Percentiles rank a stretch among this genome's conserved stretches.
Evolutionary conservation across 768 basidiomycete species (phyloP).

Genomic region (Gloeophyllum trabeum): DNA sequence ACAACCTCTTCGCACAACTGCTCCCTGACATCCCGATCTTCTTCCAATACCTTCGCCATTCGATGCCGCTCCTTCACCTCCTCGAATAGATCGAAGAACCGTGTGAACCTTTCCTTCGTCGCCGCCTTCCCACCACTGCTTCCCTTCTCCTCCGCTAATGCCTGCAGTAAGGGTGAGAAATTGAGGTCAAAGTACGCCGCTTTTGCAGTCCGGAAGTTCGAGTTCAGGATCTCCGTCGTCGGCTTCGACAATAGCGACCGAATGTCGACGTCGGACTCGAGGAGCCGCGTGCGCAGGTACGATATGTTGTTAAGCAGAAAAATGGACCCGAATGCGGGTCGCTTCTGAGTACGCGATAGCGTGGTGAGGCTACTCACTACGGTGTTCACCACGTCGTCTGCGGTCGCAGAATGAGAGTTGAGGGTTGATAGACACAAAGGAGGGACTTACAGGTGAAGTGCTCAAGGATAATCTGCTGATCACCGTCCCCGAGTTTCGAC

Average conservation of each 20-base stretch:
- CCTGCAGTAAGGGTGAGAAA: conserved; percentile 67
- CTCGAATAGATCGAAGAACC: conserved; percentile 73
- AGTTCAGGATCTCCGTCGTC: conserved; percentile 50
- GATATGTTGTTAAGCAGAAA: conserved; percentile 76
- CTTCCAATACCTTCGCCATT: conserved; percentile 56
- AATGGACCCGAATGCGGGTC: conserved; percentile 59
- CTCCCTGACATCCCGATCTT: conserved; percentile 49
- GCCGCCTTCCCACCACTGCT: conserved; percentile 41
- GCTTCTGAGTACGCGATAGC: conserved; percentile 46
- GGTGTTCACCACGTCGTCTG: conserved; percentile 71
- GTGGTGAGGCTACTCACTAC: conserved; percentile 47
- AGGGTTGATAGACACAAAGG: background rate
- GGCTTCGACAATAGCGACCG: conserved; percentile 45
- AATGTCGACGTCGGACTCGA: conserved; percentile 35
- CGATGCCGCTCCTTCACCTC: conserved; percentile 71
- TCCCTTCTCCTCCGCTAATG: conserved; percentile 35
- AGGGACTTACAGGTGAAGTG: conserved; percentile 58
- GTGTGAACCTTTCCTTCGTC: conserved; percentile 73
- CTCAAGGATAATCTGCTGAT: conserved; percentile 53
- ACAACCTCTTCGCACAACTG: conserved; percentile 63
- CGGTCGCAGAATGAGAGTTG: background rate
- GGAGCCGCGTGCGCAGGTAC: conserved; percentile 50
- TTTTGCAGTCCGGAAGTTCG: conserved; percentile 70
- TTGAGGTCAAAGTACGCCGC: conserved; percentile 79
- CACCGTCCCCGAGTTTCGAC: conserved; percentile 35